phyloP scores from a whole-genome alignment of 116 monocot genomes.

The Posidonia oceanica region DNA sequence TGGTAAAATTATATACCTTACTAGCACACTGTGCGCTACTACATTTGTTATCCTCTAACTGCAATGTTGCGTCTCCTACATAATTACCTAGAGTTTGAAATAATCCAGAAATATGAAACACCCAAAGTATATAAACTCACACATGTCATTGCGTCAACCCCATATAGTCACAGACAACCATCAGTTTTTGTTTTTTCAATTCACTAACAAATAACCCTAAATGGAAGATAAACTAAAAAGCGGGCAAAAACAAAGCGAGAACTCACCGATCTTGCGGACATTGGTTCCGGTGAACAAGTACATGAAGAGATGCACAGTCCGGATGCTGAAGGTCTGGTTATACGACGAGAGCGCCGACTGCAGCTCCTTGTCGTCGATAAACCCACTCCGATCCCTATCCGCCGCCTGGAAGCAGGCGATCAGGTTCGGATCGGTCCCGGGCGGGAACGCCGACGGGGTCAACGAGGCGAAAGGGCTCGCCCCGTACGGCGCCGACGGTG shows the following conservation, averaged over 20 bases:
- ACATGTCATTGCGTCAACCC: no score
- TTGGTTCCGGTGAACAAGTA: slow-evolving; percentile 57
- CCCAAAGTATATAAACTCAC: no score
- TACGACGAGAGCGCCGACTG: slow-evolving; percentile 51
- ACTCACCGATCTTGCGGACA: slow-evolving; percentile 44
- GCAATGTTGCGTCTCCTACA: no score
- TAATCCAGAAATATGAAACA: no score
- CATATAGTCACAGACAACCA: no score
- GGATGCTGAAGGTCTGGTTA: slow-evolving; percentile 43
- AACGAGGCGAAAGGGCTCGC: slow-evolving; percentile 7
- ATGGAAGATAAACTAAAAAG: no score
- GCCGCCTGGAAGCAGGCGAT: slow-evolving; percentile 53
- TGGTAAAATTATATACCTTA: no score
- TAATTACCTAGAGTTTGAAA: no score
- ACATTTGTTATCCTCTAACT: no score
- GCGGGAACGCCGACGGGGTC: slow-evolving; percentile 32
- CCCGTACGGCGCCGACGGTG: slow-evolving; percentile 13
- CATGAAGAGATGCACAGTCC: slow-evolving; percentile 65
- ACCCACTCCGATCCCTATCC: slow-evolving; percentile 69
- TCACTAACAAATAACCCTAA: no score
- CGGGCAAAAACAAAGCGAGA: not conserved
- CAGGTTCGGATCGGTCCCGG: slow-evolving; percentile 55
- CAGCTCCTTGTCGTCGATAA: slow-evolving; percentile 68
- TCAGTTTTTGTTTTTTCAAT: no score
- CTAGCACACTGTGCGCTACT: no score